Conservation (phyloP, 139 green algal species). For the Picochlorum sp. region DNA sequence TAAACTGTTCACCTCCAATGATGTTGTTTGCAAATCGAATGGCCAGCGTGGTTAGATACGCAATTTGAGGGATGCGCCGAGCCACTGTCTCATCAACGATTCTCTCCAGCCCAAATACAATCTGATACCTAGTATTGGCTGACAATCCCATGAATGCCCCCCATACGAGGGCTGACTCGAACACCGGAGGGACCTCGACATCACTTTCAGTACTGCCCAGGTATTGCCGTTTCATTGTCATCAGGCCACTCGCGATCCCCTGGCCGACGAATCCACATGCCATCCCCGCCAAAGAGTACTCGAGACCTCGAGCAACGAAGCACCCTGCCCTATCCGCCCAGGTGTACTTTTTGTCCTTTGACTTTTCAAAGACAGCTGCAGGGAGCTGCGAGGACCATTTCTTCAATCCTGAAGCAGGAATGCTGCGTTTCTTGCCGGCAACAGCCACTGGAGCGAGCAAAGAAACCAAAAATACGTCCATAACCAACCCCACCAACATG, state of each 20-base stretch:
- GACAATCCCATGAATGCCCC: slow-evolving; percentile 92
- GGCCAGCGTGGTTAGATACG: slow-evolving; percentile 73
- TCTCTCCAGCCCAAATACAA: slow-evolving; percentile 82
- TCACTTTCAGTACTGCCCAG: slow-evolving; percentile 54
- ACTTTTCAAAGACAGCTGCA: slow-evolving; percentile 66
- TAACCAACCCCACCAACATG: slow-evolving; percentile 75
- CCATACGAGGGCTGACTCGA: slow-evolving; percentile 79
- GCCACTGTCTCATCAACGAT: slow-evolving; percentile 75
- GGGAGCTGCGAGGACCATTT: slow-evolving; percentile 36
- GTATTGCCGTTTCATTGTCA: slow-evolving; percentile 62
- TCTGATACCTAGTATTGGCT: slow-evolving; percentile 86
- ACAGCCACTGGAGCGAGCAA: slow-evolving; percentile 79
- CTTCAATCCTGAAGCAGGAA: background rate
- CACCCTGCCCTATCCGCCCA: slow-evolving; percentile 44
- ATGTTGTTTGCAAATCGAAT: slow-evolving; percentile 95
- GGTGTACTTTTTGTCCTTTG: slow-evolving; percentile 39
- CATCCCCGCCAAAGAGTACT: slow-evolving; percentile 86
- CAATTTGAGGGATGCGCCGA: slow-evolving; percentile 27
- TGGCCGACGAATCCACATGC: slow-evolving; percentile 84
- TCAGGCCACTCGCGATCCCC: slow-evolving; percentile 78
- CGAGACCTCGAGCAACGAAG: slow-evolving; percentile 65
- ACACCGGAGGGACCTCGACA: slow-evolving; percentile 62
- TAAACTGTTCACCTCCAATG: slow-evolving; percentile 86
- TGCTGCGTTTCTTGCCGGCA: slow-evolving; percentile 31
- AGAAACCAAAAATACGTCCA: slow-evolving; percentile 86